phyloP scores from a whole-genome alignment of 768 basidiomycete species.

The Nevesoporus exiguus region DNA sequence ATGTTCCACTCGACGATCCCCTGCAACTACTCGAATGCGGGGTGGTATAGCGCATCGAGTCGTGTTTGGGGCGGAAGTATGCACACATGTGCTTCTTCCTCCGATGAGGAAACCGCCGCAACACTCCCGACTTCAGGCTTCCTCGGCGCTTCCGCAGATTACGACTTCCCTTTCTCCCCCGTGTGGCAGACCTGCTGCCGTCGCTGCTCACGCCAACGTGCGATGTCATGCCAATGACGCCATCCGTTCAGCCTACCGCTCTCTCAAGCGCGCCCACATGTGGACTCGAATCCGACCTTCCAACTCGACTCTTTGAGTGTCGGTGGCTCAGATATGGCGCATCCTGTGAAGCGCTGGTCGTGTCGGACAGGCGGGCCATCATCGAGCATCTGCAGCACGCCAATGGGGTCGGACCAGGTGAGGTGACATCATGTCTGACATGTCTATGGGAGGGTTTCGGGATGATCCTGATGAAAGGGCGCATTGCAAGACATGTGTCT shows the following conservation, averaged over 20 bases:
- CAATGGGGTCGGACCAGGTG: slow-evolving; percentile 15
- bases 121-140: background rate
- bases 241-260: background rate
- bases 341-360: slow-evolving; percentile 1
- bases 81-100: background rate
- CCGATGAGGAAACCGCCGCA: background rate
- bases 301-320: slow-evolving; percentile 2
- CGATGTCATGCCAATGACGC: background rate
- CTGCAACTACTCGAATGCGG: background rate
- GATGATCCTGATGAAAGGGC: too few relatives aligned
- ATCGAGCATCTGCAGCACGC: slow-evolving; percentile 10
- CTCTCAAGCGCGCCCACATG: background rate
- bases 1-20: background rate
- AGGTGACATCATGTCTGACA: too few relatives aligned
- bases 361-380: slow-evolving; percentile 14
- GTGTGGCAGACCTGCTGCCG: background rate
- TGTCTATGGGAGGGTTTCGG: too few relatives aligned
- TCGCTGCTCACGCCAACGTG: background rate
- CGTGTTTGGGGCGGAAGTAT: background rate
- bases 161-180: background rate
- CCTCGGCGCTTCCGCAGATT: background rate
- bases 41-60: background rate
- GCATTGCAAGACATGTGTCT: too few relatives aligned
- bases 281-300: background rate
- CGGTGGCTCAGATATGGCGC: slow-evolving; percentile 8